Evolutionary conservation across 2,329 filamentous ascomycete species (phyloP).

Genomic region (Ophiosphaerella korrae): DNA sequence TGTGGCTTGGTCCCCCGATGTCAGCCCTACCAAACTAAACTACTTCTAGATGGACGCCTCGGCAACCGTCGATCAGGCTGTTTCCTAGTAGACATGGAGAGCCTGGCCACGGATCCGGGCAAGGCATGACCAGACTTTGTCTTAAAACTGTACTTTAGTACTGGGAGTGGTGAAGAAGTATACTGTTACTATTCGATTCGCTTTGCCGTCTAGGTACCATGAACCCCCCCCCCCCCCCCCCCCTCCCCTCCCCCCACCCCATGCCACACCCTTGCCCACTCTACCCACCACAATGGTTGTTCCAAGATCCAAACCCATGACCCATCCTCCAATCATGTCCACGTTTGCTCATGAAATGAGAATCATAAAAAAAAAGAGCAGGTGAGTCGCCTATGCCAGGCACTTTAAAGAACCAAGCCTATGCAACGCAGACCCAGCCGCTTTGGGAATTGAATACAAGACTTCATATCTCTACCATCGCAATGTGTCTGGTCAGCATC

Average conservation of each 20-base stretch:
- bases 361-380: slow-evolving; percentile 23
- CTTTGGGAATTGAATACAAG: slow-evolving; percentile 15
- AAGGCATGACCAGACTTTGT: background rate
- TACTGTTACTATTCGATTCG: slow-evolving; percentile 10
- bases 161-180: no score
- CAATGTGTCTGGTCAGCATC: slow-evolving; percentile 11
- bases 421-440: slow-evolving; percentile 15
- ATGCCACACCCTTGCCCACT: slow-evolving; percentile 24
- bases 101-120: background rate
- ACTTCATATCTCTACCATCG: slow-evolving; percentile 16
- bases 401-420: slow-evolving; percentile 16
- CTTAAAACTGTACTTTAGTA: background rate
- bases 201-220: slow-evolving; percentile 18
- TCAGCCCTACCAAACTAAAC: slow-evolving; percentile 30
- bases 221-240: background rate
- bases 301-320: no score
- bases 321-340: no score
- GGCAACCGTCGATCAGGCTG: background rate
- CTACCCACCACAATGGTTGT: slow-evolving; percentile 8
- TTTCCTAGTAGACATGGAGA: background rate
- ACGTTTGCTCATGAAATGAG: slow-evolving; percentile 16
- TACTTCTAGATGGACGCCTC: slow-evolving; percentile 10
- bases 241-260: slow-evolving; percentile 3
- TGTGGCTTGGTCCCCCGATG: slow-evolving; percentile 1
- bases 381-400: slow-evolving; percentile 19